A percentile compares a stretch with the other conserved stretches of the same genome.
Evolutionary conservation across 257 asterid species (phyloP).

Genomic region (Gynochthodes officinalis): DNA sequence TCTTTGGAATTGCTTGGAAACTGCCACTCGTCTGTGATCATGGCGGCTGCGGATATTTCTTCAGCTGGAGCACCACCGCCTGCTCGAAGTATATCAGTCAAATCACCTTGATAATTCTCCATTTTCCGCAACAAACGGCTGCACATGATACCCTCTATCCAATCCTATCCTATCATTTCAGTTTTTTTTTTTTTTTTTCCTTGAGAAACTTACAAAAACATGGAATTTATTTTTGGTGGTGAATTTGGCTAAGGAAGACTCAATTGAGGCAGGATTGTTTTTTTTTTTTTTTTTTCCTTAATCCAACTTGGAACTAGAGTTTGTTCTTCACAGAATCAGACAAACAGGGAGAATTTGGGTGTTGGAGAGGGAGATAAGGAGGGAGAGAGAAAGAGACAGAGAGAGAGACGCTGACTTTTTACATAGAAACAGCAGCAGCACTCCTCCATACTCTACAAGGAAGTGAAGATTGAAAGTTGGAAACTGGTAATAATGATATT

Average conservation of each 20-base stretch:
- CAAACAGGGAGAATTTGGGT: constrained; percentile 11
- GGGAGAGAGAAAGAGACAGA: constrained; percentile 28
- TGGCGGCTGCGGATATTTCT: constrained; percentile 3
- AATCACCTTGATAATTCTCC: constrained; percentile 73
- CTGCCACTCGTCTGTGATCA: constrained; percentile 43
- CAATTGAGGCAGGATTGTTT: not conserved
- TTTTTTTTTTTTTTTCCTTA: not conserved
- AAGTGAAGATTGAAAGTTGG: constrained; percentile 14
- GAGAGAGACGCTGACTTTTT: constrained; percentile 62
- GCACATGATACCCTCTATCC: constrained; percentile 30
- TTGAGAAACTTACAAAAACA: constrained; percentile 23
- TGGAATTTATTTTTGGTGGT: constrained; percentile 20
- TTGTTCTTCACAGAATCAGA: constrained; percentile 12
- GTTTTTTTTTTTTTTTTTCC: not conserved
- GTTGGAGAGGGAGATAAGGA: constrained; percentile 17
- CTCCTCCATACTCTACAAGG: constrained; percentile 38
- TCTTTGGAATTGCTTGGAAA: constrained; percentile 28
- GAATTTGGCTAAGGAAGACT: constrained; percentile 7
- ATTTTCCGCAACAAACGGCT: constrained; percentile 40
- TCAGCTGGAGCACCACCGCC: constrained; percentile 23
- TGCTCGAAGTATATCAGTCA: constrained; percentile 70
- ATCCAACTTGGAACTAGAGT: not conserved
- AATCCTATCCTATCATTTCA: constrained; percentile 14
- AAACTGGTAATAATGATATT: constrained; percentile 19
- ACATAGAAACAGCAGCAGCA: constrained; percentile 41